Base-by-base conservation (phyloP, 2,329 filamentous ascomycete genomes). In the Coniella vitis region DNA sequence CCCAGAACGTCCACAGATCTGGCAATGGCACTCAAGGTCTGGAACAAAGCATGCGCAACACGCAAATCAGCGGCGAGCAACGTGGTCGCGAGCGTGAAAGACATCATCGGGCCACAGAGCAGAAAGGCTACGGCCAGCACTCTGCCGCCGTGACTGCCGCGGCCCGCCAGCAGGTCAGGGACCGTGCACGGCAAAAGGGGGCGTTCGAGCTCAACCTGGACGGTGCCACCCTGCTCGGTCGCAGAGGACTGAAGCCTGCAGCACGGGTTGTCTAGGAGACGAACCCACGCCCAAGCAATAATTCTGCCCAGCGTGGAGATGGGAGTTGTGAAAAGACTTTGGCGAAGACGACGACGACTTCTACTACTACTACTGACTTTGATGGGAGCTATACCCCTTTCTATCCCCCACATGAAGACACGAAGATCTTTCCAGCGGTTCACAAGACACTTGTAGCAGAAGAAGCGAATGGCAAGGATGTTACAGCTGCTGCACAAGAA, bases 151-250 rank as follows among this genome's bases (percentile, higher is more conserved):
- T 96, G 0, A 87, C 90, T 0, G 84, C 87, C 0, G 90, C 90
- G 0, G 90, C 89, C 3, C 84, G 86, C 59, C 83, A 87, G 60
- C 88, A 89, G 61, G 88, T 93, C 4, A 70, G 74, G 36, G 81
- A 84, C 38, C 74, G 79, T 29, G 77, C 81, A 49, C 77, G 75
- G 54, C 81, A 86, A 57, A 87, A 84, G 66, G 90, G 88, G 29
- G 83, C 86, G 0, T 98, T 98, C 57, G 93, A 98, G 67, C 77
- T 98, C 40, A 96, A 83, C 61, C 71, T 98, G 34, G 89, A 95
- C 56, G 93, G 93, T 48, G 87, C 93, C 1, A 97, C 90, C 1
- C 69, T 98, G 45, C 72, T 98, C 4, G 90, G 90, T 29, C 81
- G 90, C 58, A 70, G 81, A 51, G 73, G 71, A 19, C 31, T 38